Base-by-base conservation (phyloP, 495 filamentous ascomycete species). In the Xanthoparmelia taractica region DNA sequence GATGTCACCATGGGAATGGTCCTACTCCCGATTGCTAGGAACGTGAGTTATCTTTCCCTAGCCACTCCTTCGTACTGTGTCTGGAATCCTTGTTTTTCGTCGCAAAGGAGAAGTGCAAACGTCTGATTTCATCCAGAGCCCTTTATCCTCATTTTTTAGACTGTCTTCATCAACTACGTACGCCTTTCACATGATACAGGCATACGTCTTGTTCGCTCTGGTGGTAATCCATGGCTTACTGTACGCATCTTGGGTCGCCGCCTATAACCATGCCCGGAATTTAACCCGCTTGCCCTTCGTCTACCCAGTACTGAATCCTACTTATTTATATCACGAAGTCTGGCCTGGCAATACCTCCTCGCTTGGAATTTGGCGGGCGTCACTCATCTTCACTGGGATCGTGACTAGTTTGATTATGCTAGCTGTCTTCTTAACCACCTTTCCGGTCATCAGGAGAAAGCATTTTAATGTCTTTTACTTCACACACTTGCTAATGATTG, bases 391-490 rank as follows among this genome's bases (percentile, higher is more conserved):
- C 60, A 73, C 68, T 37, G 72, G 72, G 11, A 23, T 59, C 2
- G 20, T 60, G 6, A 58, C 68, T 17, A 64, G 38, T 20, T 25
- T 70, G 11, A 68, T 73, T 0, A 69, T 73, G 68, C 31, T 66
- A 1, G 52, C 68, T 17, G 64, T 74, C 17, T 63, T 63, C 33
- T 37, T 73, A 20, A 74, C 72, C 6, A 70, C 71, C 3, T 59
- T 74, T 15, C 70, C 71, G 8, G 17, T 48, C 6, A 57, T 74
- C 20, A 63, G 72, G 25, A 61, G 45, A n/a, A 61, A 63, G 23
- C 68, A 72, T 47, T 74, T 74, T 61, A 74, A 74, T 34, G 60
- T 73, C 8, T 74, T 74, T 57, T 74, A 73, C 57, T 74, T 73
- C 57, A 73, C 71, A 5, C 72, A 74, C 61, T 37, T 73, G 1